These are phyloP conservation scores for Tylopilus balloui DNA, from an alignment of 768 basidiomycete genomes.

Conservation along the genomic window DNA sequence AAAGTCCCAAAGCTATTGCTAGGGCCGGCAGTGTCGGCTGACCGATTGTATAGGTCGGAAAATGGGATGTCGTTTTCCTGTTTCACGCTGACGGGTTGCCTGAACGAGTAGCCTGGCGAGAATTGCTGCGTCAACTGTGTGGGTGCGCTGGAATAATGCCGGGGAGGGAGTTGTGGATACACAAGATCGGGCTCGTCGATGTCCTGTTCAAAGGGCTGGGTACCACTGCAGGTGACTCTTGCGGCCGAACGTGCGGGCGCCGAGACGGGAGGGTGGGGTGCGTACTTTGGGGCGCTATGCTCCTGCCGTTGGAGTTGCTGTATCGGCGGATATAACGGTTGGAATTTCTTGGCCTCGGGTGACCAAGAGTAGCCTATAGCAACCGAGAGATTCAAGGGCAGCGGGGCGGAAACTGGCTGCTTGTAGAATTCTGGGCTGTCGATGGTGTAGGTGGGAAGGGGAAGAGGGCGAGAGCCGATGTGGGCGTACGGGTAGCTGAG, in stretches of 20 bases:
- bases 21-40: slow-evolving; percentile 22
- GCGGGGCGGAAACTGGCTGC: slow-evolving; percentile 31
- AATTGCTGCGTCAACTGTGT: slow-evolving; percentile 19
- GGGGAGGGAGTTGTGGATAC: slow-evolving; percentile 23
- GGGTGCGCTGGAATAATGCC: slow-evolving; percentile 21
- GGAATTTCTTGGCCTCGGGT: slow-evolving; percentile 32
- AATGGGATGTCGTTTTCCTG: slow-evolving; percentile 27
- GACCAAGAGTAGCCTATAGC: slow-evolving; percentile 33
- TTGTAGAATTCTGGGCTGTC: slow-evolving; percentile 29
- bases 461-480: slow-evolving; percentile 20
- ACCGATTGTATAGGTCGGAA: slow-evolving; percentile 24
- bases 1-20: slow-evolving; percentile 20
- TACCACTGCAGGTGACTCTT: slow-evolving; percentile 10
- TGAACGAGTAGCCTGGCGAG: slow-evolving; percentile 21
- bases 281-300: slow-evolving; percentile 21
- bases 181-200: slow-evolving; percentile 26
- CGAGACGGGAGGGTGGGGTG: slow-evolving; percentile 11
- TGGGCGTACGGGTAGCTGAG: slow-evolving; percentile 24
- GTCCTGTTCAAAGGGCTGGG: slow-evolving; percentile 23
- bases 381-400: slow-evolving; percentile 30
- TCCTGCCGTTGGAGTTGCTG: slow-evolving; percentile 28
- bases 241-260: slow-evolving; percentile 11
- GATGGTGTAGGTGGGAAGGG: slow-evolving; percentile 20
- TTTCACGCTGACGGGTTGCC: slow-evolving; percentile 23
- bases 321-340: slow-evolving; percentile 33